These are phyloP conservation scores for Wickerhamiella allomyrinae DNA, from an alignment of 805 yeast species.

Conservation along the genomic window DNA sequence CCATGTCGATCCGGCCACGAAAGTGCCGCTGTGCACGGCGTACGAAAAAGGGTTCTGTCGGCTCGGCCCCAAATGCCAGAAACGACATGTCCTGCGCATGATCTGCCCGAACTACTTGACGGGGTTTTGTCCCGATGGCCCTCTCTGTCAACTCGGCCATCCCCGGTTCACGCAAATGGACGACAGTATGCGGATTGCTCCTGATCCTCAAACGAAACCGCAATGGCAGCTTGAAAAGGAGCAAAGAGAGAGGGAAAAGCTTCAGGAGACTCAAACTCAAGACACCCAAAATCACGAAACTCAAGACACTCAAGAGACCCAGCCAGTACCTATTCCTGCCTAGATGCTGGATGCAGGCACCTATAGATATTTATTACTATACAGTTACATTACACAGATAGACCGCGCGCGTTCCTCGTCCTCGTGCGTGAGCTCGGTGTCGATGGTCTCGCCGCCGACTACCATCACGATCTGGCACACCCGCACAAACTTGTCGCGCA, in stretches of 20 bases:
- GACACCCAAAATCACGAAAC: no score
- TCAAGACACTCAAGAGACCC: no score
- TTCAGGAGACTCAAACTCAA: no score
- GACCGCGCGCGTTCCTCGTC: neutral
- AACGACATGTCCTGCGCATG: conserved; percentile 63
- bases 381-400: neutral
- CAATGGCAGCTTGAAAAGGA: neutral
- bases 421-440: neutral
- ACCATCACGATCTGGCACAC: conserved; percentile 59
- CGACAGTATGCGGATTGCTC: conserved; percentile 26
- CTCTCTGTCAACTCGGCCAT: conserved; percentile 63
- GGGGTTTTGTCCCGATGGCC: conserved; percentile 90
- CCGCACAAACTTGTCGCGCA: conserved; percentile 65
- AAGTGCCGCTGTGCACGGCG: conserved; percentile 75
- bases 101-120: conserved; percentile 70
- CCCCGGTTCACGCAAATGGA: conserved; percentile 44
- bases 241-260: no score
- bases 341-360: no score
- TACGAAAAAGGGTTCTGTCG: conserved; percentile 85
- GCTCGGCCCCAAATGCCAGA: conserved; percentile 73
- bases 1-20: conserved; percentile 79
- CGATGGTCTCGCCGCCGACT: conserved; percentile 1
- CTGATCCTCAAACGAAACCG: conserved; percentile 15
- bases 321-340: no score
- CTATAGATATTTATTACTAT: neutral